phyloP scores from a whole-genome alignment of 176 grass and related monocot species.

The Coix lacrymajobi region DNA sequence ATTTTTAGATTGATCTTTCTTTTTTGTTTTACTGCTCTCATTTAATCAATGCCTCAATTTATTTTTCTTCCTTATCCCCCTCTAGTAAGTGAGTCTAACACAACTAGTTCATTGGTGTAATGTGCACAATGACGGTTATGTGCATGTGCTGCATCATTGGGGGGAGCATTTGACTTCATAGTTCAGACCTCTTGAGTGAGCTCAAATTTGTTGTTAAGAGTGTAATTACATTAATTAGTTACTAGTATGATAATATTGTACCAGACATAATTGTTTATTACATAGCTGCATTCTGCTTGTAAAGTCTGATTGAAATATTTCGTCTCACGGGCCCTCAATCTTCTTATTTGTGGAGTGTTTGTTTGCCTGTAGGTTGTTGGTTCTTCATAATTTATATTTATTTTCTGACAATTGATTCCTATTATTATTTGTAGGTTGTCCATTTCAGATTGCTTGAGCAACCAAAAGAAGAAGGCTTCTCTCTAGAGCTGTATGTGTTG shows the following conservation, averaged over 20 bases:
- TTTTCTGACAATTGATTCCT: not conserved
- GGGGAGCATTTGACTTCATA: not conserved
- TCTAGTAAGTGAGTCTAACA: too few relatives aligned
- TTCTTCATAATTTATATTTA: not conserved
- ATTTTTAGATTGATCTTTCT: not conserved
- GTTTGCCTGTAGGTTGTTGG: not conserved
- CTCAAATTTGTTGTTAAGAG: not conserved
- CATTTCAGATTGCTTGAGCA: slow-evolving; percentile 63
- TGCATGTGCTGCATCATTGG: not conserved
- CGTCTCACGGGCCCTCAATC: not conserved
- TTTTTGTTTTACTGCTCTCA: not conserved
- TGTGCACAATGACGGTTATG: not conserved
- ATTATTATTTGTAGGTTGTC: slow-evolving; percentile 46
- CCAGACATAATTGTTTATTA: not conserved
- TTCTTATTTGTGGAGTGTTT: not conserved
- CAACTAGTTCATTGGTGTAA: not conserved
- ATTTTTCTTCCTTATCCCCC: not conserved
- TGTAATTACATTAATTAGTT: not conserved
- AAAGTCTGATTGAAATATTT: not conserved
- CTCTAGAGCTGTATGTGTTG: slow-evolving; percentile 62
- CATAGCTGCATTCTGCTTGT: not conserved
- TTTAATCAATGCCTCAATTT: not conserved
- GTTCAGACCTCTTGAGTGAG: not conserved
- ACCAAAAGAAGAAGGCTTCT: slow-evolving; percentile 64
- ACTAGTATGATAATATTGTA: not conserved